Conservation (phyloP, 345 rosid genomes). For the Eucalyptus coolabah region DNA sequence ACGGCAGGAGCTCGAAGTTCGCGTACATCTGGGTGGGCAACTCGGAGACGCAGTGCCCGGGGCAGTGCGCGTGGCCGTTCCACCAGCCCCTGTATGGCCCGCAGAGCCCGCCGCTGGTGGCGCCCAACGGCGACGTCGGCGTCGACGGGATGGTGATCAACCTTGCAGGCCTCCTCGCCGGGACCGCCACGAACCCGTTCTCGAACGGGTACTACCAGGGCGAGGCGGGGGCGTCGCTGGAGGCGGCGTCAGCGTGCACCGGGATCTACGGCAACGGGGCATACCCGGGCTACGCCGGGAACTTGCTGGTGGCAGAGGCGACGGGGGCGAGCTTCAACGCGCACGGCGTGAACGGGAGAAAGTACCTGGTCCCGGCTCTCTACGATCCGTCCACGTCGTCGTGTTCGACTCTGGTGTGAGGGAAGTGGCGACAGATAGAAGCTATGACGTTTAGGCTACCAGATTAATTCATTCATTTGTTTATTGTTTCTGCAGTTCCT, state of each 20-base stretch:
- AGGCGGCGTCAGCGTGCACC: conserved; percentile 79
- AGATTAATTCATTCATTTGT: not conserved
- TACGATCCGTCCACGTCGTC: conserved; percentile 47
- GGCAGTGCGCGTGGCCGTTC: conserved; percentile 61
- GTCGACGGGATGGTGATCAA: conserved; percentile 35
- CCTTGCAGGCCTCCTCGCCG: conserved; percentile 49
- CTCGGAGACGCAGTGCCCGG: conserved; percentile 34
- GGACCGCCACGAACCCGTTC: conserved; percentile 63
- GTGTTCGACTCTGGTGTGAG: conserved; percentile 49
- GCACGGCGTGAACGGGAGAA: conserved; percentile 55
- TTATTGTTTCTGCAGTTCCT: not conserved
- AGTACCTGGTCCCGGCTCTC: conserved; percentile 65
- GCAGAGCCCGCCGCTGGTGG: not conserved
- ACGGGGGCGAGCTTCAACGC: conserved; percentile 87
- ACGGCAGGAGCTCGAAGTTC: conserved; percentile 11
- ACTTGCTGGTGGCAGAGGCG: conserved; percentile 35
- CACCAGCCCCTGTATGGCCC: not conserved
- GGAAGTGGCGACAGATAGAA: not conserved
- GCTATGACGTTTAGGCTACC: no score
- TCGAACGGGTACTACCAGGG: conserved; percentile 79
- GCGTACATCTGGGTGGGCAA: conserved; percentile 80
- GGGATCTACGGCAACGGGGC: conserved; percentile 79
- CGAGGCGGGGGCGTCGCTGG: conserved; percentile 61
- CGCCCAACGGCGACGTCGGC: conserved; percentile 47
- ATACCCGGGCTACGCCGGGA: conserved; percentile 74